A percentile compares a stretch with the other conserved stretches of the same genome.
phyloP scores from a whole-genome alignment of 108 stramenopile species.

The Pseudonitzschia multiseries region DNA sequence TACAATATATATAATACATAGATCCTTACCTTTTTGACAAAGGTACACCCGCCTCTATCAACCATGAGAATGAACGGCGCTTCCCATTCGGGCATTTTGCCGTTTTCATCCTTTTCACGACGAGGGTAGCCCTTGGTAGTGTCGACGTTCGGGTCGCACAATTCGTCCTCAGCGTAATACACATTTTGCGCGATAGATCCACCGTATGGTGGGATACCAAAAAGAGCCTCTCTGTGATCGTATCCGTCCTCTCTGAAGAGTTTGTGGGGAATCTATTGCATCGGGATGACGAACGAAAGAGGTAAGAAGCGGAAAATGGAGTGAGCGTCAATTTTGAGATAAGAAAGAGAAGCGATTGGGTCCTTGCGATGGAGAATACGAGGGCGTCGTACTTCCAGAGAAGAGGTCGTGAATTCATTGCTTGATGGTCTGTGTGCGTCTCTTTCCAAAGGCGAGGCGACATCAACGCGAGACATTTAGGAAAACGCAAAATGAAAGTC shows the following conservation, averaged over 20 bases:
- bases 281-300: neutral
- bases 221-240: conserved; percentile 92
- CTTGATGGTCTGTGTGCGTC: neutral
- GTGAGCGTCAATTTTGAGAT: neutral
- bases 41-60: conserved; percentile 90
- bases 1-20: too few species aligned
- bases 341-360: neutral
- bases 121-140: conserved; percentile 55
- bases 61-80: conserved; percentile 91
- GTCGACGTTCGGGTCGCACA: conserved; percentile 76
- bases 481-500: neutral
- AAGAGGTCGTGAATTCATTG: neutral
- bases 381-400: neutral
- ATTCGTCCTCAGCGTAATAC: conserved; percentile 69
- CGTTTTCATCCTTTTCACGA: conserved; percentile 49
- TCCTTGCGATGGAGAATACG: neutral
- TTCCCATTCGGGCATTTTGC: conserved; percentile 66
- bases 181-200: conserved; percentile 79
- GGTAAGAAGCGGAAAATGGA: neutral
- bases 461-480: neutral
- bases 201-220: conserved; percentile 94
- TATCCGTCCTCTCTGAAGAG: conserved; percentile 73
- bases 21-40: conserved; percentile 77
- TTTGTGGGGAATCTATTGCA: conserved; percentile 57
- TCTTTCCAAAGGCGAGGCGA: neutral